Conservation (phyloP, 1,139 yeast genomes). For the Yamadazyma spencermartinsiae region DNA sequence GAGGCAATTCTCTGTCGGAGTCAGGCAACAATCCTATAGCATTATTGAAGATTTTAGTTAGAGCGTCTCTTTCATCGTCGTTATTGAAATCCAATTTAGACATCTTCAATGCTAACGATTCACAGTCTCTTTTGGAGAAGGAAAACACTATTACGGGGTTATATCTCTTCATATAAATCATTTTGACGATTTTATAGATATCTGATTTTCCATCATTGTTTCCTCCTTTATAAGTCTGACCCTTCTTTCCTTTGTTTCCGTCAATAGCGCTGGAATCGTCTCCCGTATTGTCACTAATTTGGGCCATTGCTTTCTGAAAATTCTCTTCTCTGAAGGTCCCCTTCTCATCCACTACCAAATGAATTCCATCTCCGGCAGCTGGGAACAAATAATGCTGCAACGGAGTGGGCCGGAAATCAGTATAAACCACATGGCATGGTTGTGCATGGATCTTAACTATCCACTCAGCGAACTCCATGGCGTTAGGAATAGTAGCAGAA, state of each 20-base stretch:
- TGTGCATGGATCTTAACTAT: constrained; percentile 91
- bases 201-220: constrained; percentile 83
- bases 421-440: constrained; percentile 98
- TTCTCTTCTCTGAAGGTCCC: constrained; percentile 95
- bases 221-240: constrained; percentile 89
- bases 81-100: constrained; percentile 90
- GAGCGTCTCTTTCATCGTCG: constrained; percentile 87
- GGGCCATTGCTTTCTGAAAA: constrained; percentile 97
- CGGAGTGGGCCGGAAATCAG: constrained; percentile 98
- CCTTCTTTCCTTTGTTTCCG: constrained; percentile 66
- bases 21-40: constrained; percentile 88
- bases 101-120: constrained; percentile 89
- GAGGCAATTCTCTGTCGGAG: constrained; percentile 88
- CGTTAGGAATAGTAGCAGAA: constrained; percentile 97
- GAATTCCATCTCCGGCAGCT: constrained; percentile 96
- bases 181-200: constrained; percentile 93
- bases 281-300: constrained; percentile 78
- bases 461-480: constrained; percentile 99
- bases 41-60: constrained; percentile 83
- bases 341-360: constrained; percentile 95
- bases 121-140: constrained; percentile 95
- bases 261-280: constrained; percentile 73
- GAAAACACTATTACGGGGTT: constrained; percentile 98
- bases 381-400: constrained; percentile 96
- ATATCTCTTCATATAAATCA: constrained; percentile 94